Evolutionary conservation across 495 filamentous ascomycete genomes (phyloP).

Genomic region (Neurospora africana): DNA sequence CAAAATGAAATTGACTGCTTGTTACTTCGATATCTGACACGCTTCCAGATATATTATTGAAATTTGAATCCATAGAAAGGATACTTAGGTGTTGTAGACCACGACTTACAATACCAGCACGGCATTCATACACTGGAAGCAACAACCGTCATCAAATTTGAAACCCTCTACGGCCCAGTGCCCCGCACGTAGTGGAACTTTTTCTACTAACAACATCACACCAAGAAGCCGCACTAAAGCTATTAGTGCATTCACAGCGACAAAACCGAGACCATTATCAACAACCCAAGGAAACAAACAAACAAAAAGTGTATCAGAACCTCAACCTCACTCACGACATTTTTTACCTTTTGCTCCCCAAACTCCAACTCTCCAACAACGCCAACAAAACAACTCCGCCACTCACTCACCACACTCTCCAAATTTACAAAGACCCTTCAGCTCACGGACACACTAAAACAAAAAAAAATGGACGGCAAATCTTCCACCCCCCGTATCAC

Average conservation of each 20-base stretch:
- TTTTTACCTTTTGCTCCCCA: not conserved
- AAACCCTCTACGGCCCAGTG: not conserved
- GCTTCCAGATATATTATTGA: too few species aligned
- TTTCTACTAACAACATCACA: not conserved
- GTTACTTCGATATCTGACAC: not conserved
- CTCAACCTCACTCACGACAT: not conserved
- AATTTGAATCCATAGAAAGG: too few species aligned
- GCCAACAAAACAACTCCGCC: not conserved
- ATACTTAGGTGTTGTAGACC: not conserved
- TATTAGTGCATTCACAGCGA: not conserved
- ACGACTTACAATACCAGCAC: not conserved
- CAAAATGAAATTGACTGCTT: not conserved
- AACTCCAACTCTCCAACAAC: not conserved
- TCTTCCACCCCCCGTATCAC: conserved; percentile 59
- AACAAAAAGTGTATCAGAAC: not conserved
- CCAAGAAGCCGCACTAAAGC: not conserved
- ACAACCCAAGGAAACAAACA: not conserved
- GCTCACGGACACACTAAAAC: not conserved
- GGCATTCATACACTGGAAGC: not conserved
- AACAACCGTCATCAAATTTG: not conserved
- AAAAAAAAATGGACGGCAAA: conserved; percentile 32
- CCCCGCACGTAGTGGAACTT: not conserved
- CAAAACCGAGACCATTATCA: not conserved
- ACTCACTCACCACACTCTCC: not conserved
- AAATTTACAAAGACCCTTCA: not conserved